These are phyloP conservation scores for Myxozyma udenii DNA, from an alignment of 805 yeast species.

Conservation along the genomic window DNA sequence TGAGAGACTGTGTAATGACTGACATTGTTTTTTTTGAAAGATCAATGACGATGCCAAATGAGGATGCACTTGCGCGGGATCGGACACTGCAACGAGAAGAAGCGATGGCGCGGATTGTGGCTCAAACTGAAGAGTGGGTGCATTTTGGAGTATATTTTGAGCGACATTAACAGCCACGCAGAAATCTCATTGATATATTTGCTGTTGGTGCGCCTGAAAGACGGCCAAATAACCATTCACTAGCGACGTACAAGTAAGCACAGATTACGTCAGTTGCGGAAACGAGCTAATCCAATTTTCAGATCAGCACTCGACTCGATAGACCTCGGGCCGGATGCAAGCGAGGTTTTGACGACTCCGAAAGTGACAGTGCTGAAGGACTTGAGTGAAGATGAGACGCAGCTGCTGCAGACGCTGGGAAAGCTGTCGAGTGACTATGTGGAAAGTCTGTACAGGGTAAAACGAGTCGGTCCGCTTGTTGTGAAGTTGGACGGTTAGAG, in stretches of 20 bases:
- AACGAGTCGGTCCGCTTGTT: conserved; percentile 24
- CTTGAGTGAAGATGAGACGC: conserved; percentile 9
- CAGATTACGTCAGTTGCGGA: too few relatives aligned
- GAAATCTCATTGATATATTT: conserved; percentile 28
- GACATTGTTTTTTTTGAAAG: too few relatives aligned
- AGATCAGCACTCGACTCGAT: too few relatives aligned
- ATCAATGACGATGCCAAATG: conserved; percentile 18
- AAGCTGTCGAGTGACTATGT: conserved; percentile 16
- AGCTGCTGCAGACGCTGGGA: conserved; percentile 18
- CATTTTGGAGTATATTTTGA: background rate
- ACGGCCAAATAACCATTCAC: conserved; percentile 13
- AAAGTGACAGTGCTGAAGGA: conserved; percentile 1
- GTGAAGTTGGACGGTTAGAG: conserved; percentile 20
- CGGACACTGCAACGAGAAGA: conserved; percentile 14
- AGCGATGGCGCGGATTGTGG: conserved; percentile 27
- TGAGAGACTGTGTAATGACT: too few relatives aligned
- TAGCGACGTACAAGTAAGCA: conserved; percentile 21
- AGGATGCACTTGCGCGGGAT: conserved; percentile 3
- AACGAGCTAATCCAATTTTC: too few relatives aligned
- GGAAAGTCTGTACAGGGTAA: conserved; percentile 16
- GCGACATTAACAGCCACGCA: conserved; percentile 1
- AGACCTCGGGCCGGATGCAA: too few relatives aligned
- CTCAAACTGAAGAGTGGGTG: conserved; percentile 26
- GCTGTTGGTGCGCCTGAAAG: conserved; percentile 29
- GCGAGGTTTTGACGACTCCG: too few relatives aligned